phyloP scores from a whole-genome alignment of 2,329 filamentous ascomycete species.

The Fusarium humuli region DNA sequence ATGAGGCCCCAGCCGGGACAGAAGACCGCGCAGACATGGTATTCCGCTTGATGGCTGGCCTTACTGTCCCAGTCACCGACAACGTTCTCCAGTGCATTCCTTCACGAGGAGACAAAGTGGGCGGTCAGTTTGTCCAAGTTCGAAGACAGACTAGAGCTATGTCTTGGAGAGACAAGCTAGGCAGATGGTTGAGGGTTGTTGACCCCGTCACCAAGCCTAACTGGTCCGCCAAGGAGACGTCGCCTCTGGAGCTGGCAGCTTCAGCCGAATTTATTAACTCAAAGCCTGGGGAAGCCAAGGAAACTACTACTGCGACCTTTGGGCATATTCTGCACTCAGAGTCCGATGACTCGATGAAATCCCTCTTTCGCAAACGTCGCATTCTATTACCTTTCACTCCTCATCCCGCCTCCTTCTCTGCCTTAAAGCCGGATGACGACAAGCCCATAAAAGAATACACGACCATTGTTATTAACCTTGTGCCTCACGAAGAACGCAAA shows the following conservation, averaged over 20 bases:
- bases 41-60: slow-evolving; percentile 57
- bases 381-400: slow-evolving; percentile 61
- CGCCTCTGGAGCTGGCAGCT: slow-evolving; percentile 8
- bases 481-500: slow-evolving; percentile 44
- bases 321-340: slow-evolving; percentile 61
- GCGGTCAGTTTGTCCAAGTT: slow-evolving; percentile 37
- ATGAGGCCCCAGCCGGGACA: slow-evolving; percentile 35
- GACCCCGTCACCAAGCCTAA: slow-evolving; percentile 31
- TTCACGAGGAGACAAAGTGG: slow-evolving; percentile 2
- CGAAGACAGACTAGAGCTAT: slow-evolving; percentile 50
- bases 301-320: slow-evolving; percentile 59
- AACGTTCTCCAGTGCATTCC: slow-evolving; percentile 41
- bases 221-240: slow-evolving; percentile 4
- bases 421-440: slow-evolving; percentile 50
- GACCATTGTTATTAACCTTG: slow-evolving; percentile 61
- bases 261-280: slow-evolving; percentile 11
- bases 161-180: slow-evolving; percentile 52
- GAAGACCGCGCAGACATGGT: slow-evolving; percentile 60
- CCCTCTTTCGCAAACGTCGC: slow-evolving; percentile 42
- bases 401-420: slow-evolving; percentile 59
- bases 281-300: background rate
- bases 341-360: background rate
- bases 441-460: slow-evolving; percentile 43
- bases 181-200: slow-evolving; percentile 49
- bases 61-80: slow-evolving; percentile 3